Conservation (phyloP, 768 basidiomycete genomes). For the Lepiota subincarnata region DNA sequence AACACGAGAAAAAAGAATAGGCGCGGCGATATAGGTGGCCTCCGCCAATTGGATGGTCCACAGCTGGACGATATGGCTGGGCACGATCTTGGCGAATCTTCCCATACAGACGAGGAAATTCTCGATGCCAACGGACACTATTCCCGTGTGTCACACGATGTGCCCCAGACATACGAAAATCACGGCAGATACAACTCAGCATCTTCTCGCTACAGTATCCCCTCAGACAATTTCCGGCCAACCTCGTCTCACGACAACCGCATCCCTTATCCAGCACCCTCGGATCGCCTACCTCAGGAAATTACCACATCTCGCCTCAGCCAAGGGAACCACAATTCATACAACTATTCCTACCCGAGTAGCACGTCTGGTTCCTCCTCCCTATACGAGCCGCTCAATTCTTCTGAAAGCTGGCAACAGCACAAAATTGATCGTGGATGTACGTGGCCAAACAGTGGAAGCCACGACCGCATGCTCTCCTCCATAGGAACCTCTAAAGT, state of each 20-base stretch:
- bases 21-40: slow-evolving; percentile 10
- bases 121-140: slow-evolving; percentile 8
- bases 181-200: slow-evolving; percentile 23
- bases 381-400: slow-evolving; percentile 6
- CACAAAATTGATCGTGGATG: slow-evolving; percentile 12
- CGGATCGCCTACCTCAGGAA: slow-evolving; percentile 13
- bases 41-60: slow-evolving; percentile 22
- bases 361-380: slow-evolving; percentile 6
- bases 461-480: slow-evolving; percentile 7
- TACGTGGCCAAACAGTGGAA: slow-evolving; percentile 4
- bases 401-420: slow-evolving; percentile 11
- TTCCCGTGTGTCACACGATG: slow-evolving; percentile 19
- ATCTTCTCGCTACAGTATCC: slow-evolving; percentile 21
- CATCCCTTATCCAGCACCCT: slow-evolving; percentile 17
- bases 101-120: slow-evolving; percentile 32
- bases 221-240: slow-evolving; percentile 18
- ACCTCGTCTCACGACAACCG: slow-evolving; percentile 21
- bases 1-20: slow-evolving; percentile 51
- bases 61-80: slow-evolving; percentile 23
- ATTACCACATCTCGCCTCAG: slow-evolving; percentile 17
- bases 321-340: slow-evolving; percentile 5
- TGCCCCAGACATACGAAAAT: slow-evolving; percentile 20
- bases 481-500: slow-evolving; percentile 8
- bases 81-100: slow-evolving; percentile 31
- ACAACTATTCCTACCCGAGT: slow-evolving; percentile 12